phyloP scores from a whole-genome alignment of 2,329 filamentous ascomycete species.

The Reticulascus tulasneorum region DNA sequence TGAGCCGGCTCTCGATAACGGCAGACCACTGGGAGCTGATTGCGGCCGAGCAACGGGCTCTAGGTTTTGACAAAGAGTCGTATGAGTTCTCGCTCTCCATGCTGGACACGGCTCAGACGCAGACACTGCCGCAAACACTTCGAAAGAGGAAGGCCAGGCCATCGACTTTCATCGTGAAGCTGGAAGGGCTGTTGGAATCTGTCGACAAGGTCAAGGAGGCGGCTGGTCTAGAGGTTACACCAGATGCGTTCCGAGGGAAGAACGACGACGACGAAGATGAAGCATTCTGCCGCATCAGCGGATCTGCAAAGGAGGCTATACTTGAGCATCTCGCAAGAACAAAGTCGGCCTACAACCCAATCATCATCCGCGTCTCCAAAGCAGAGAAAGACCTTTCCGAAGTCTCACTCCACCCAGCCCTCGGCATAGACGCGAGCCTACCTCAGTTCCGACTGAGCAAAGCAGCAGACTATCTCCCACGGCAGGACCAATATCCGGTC shows the following conservation, averaged over 20 bases:
- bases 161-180: conserved; percentile 4
- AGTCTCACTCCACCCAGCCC: conserved; percentile 10
- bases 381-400: conserved; percentile 12
- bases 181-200: conserved; percentile 1
- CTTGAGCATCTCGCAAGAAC: background rate
- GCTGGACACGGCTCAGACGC: background rate
- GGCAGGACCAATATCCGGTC: conserved; percentile 21
- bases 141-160: background rate
- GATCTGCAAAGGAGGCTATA: background rate
- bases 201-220: background rate
- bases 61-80: conserved; percentile 8
- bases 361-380: conserved; percentile 8
- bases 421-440: conserved; percentile 15
- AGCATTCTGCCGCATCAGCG: background rate
- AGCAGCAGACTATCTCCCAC: conserved; percentile 14
- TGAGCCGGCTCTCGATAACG: conserved; percentile 1
- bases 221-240: background rate
- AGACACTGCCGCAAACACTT: background rate
- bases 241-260: background rate
- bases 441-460: conserved; percentile 17
- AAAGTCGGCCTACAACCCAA: background rate
- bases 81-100: conserved; percentile 10
- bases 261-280: background rate
- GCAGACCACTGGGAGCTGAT: conserved; percentile 6
- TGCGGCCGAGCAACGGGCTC: conserved; percentile 1